These are phyloP conservation scores for Ciborinia camelliae DNA, from an alignment of 2,329 filamentous ascomycete genomes.

Conservation along the genomic window DNA sequence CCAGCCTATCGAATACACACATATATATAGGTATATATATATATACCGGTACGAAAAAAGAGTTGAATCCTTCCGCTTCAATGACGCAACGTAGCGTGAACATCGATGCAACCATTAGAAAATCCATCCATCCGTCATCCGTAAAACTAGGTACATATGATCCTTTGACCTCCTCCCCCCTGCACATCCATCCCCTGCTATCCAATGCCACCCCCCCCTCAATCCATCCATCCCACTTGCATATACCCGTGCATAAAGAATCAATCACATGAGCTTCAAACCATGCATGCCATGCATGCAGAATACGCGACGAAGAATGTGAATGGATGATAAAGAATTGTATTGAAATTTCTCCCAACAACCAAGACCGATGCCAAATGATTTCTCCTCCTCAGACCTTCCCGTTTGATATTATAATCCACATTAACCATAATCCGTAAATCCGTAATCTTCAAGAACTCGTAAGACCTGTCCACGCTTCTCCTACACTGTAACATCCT, in stretches of 20 bases:
- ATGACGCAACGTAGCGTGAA: too few relatives aligned
- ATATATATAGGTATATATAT: too few relatives aligned
- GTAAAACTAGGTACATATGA: neutral
- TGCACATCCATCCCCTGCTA: neutral
- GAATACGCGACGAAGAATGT: neutral
- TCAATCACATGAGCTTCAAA: slow-evolving; percentile 11
- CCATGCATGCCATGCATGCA: neutral
- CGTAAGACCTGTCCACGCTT: slow-evolving; percentile 5
- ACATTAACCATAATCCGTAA: slow-evolving; percentile 1
- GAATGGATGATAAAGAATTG: neutral
- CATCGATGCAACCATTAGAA: too few relatives aligned
- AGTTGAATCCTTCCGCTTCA: too few relatives aligned
- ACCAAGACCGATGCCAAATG: neutral
- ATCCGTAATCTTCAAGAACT: neutral
- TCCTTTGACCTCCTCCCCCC: neutral
- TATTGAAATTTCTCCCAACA: neutral
- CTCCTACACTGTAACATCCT: neutral
- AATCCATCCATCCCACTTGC: neutral
- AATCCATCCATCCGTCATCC: neutral
- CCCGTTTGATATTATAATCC: slow-evolving; percentile 2
- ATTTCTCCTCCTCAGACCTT: neutral
- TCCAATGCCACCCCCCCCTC: neutral
- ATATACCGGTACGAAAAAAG: too few relatives aligned
- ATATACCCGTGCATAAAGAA: neutral
- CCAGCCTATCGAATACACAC: too few relatives aligned